These are phyloP conservation scores for Magnolia changhungtana DNA, from an alignment of 164 flowering plant genomes.

Conservation along the genomic window DNA sequence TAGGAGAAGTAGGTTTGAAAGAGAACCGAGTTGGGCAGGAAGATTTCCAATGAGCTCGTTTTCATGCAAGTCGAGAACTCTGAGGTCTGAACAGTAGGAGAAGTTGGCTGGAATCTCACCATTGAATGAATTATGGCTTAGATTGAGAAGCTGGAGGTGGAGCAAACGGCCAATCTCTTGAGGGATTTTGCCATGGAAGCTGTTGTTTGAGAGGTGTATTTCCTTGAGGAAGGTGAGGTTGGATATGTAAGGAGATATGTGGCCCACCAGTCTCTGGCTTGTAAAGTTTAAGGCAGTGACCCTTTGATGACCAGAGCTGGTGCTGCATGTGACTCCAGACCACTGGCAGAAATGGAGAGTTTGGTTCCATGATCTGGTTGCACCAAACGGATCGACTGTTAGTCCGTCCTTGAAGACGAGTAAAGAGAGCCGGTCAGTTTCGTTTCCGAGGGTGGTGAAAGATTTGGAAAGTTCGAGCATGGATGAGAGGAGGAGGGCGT, in stretches of 20 bases:
- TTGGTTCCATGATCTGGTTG: constrained; percentile 4
- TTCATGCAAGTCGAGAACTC: constrained; percentile 17
- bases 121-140: constrained; percentile 28
- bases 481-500: background rate
- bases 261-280: constrained; percentile 14
- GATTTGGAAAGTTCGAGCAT: background rate
- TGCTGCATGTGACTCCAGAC: constrained; percentile 3
- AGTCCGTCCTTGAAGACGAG: constrained; percentile 4
- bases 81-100: constrained; percentile 18
- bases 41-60: constrained; percentile 6
- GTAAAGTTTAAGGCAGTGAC: background rate
- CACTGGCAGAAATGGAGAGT: constrained; percentile 13
- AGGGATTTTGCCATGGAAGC: constrained; percentile 33
- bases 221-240: constrained; percentile 39
- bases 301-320: background rate
- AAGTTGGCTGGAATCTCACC: constrained; percentile 35
- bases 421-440: constrained; percentile 4
- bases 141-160: constrained; percentile 24
- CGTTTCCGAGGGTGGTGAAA: background rate
- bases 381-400: background rate
- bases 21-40: background rate
- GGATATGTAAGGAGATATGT: constrained; percentile 32
- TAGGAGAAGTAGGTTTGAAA: background rate
- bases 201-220: constrained; percentile 34
- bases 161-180: constrained; percentile 22